Conservation (phyloP, 768 basidiomycete species). For the Hysterangium stoloniferum region DNA sequence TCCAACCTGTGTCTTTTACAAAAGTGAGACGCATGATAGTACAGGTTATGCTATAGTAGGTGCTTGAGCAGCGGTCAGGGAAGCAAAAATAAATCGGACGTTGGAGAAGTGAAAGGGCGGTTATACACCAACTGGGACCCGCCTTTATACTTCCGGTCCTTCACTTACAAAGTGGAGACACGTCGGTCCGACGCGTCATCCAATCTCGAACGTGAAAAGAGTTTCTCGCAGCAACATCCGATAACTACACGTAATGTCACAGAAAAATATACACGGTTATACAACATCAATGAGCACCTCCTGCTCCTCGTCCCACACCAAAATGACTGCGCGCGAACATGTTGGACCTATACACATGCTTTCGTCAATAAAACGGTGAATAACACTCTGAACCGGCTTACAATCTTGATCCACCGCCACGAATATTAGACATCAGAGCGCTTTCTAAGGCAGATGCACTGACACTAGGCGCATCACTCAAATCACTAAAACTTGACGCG, state of each 20-base stretch:
- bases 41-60: background rate
- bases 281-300: background rate
- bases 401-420: slow-evolving; percentile 59
- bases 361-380: slow-evolving; percentile 1
- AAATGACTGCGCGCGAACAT: slow-evolving; percentile 26
- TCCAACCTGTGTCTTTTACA: slow-evolving; percentile 56
- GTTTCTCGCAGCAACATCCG: background rate
- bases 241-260: background rate
- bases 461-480: slow-evolving; percentile 73
- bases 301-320: slow-evolving; percentile 5
- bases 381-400: slow-evolving; percentile 32
- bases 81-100: background rate
- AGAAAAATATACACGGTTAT: background rate
- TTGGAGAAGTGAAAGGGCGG: background rate
- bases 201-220: background rate
- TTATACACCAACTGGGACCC: background rate
- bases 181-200: background rate
- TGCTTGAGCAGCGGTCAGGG: background rate
- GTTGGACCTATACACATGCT: slow-evolving; percentile 24
- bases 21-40: slow-evolving; percentile 63
- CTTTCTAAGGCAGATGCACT: slow-evolving; percentile 78
- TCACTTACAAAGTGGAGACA: too few relatives aligned
- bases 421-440: slow-evolving; percentile 68
- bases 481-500: slow-evolving; percentile 78
- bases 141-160: slow-evolving; percentile 3